Evolutionary conservation across 495 filamentous ascomycete genomes (phyloP), one percentile per base, ranked within the genome.

Genomic region (Halenospora varia): DNA sequence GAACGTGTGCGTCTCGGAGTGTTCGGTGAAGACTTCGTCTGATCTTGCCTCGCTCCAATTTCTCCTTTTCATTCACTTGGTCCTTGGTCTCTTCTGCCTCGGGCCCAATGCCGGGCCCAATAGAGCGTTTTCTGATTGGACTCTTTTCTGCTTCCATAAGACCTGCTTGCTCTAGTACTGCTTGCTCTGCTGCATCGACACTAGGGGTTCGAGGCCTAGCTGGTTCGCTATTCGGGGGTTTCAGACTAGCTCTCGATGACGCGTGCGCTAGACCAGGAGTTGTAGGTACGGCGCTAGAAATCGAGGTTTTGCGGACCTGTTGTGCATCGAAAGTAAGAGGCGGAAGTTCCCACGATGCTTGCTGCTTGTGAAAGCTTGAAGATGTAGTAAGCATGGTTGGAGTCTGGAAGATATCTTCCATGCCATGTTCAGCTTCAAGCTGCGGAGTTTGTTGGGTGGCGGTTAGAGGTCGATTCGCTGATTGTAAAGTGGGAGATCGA

Each of bases 11-110:
- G 56, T 97, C 93, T 52, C 94, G 84, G 9, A 98, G 79, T n/a
- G 92, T 96, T 45, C 92, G 86, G 62, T 96, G 92, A n/a, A 98
- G 76, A 71, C 92, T 95, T 54, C 90, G 89, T 15, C 94, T 88
- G 29, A 88, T 84, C 40, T 63, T 64, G 70, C 68, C 76, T 51
- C 74, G 77, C 45, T 83, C 80, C 20, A 64, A 26, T 25, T 72
- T 73, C 1, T 82, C 77, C 42, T 70, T 71, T 26, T 68, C 65
- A 8, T 68, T 68, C 9, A 48, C 53, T 15, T 24, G 10, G 15
- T 74, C 69, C 29, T 76, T 77, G 18, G 57, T 61, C 24, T 65
- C 66, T n/a, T 66, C 66, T 15, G 41, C 66, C 2, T 61, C 59
- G n/a, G 40, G 49, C 24, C 24, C 54, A 26, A 56, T 50, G n/a